Evolutionary conservation across 768 basidiomycete genomes (phyloP), one percentile per base, ranked within the genome.

Genomic region (Tricholoma hemisulphureum): DNA sequence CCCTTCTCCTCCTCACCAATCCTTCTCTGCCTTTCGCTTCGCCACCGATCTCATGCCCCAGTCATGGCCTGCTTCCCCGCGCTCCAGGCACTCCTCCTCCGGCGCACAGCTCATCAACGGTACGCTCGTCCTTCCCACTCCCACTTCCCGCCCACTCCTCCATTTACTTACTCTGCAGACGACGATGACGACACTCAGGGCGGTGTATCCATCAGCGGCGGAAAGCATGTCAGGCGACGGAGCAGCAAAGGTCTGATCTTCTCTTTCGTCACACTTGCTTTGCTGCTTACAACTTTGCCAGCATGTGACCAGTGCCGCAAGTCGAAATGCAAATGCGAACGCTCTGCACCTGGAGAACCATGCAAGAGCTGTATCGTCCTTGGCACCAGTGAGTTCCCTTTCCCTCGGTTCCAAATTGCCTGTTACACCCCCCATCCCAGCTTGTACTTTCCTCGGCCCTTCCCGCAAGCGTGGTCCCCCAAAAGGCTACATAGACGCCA

Each of bases 401-500:
- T 24, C 43, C 14, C 9, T 46, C 14, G 1, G 20, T 46, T 13
- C 7, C 8, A 3, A 34, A 3, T 16, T 18, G 35, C 48, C 28
- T 37, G 35, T 53, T 59, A 58, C 55, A 59, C 49, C 29, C 56
- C 45, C 59, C 45, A 43, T 51, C 54, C 37, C 67, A 90, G 88
- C 83, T 18, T 91, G 89, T 67, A 90, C 90, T 0, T 91, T 89
- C 71, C 77, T 91, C 37, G 88, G 87, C 2, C 88, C 88, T 7
- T 90, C 89, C 11, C 83, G 88, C 63, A 89, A 89, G 68, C 87
- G 93, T 62, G 93, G 93, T 2, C 89, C 90, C 3, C 90, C 91
- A n/a, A 93, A 92, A 67, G 93, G 93, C 1, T 96, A 96, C 77
- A 95, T 96, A 67, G 93, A 95, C 66, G 93, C 93, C 26, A 93